Evolutionary conservation across 768 basidiomycete genomes (phyloP), one percentile per base, ranked within the genome.

Genomic region (Lactarius quietus): DNA sequence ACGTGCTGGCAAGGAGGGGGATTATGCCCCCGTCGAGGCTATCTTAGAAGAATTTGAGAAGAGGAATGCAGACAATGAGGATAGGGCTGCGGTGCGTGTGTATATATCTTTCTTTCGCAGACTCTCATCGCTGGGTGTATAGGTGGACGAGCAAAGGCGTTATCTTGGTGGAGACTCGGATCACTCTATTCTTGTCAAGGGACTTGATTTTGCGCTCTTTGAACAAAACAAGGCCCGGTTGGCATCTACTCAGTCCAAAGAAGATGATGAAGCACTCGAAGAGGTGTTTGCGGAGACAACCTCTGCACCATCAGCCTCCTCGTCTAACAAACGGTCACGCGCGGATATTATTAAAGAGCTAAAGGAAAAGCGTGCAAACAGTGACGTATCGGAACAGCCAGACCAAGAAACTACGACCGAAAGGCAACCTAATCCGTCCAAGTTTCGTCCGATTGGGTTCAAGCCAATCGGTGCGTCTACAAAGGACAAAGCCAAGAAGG

Each of bases 161-260:
- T 92, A 90, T 73, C 83, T 94, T 6, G 93, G 93, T 20, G 92
- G 93, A 41, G 92, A 96, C 73, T 85, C 86, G 48, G 83, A 90
- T 64, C 93, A 95, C 73, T 87, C 92, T 14, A 83, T 95, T 63
- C 84, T 95, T 14, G 92, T 95, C 48, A 96, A 94, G 72, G 93
- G 93, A 31, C 86, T 98, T 54, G 95, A 98, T 73, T 82, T 89
- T 69, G 89, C 92, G 0, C 83, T 97, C 8, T 80, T 97, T 18
- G 90, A 93, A 71, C 90, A 93, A 70, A 87, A 90, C 68, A 93
- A 87, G 75, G 88, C 89, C 3, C 86, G 87, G 43, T 79, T 78
- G 1, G 77, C 80, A 3, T 74, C 79, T n/a, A 62, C 66, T 23
- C 61, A 71, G 20, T 78, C 83, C 17, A 78, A 81, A 5, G 87